Conservation (phyloP, 2,329 filamentous ascomycete genomes). For the Lecanicillium sp. region DNA sequence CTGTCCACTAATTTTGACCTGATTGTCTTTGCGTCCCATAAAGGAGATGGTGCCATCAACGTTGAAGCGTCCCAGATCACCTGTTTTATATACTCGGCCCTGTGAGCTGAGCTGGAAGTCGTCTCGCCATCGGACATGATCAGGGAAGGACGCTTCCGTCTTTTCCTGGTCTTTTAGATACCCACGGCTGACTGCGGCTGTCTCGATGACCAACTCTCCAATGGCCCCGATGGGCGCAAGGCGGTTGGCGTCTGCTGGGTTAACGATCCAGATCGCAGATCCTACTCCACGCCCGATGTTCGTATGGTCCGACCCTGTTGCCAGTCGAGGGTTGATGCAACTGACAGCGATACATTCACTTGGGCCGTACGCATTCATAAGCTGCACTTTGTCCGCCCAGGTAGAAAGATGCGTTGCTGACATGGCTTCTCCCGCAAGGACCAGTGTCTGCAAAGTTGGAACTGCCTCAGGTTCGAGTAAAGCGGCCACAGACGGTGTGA, state of each 20-base stretch:
- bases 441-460: neutral
- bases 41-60: constrained; percentile 28
- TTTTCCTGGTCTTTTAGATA: constrained; percentile 9
- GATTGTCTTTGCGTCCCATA: constrained; percentile 43
- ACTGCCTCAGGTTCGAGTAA: neutral
- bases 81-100: constrained; percentile 14
- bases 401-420: neutral
- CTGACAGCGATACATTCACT: constrained; percentile 3
- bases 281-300: constrained; percentile 9
- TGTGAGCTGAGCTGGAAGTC: neutral
- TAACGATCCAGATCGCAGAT: constrained; percentile 5
- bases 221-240: constrained; percentile 10
- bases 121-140: constrained; percentile 1
- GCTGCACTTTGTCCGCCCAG: neutral
- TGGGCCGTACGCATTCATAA: constrained; percentile 7
- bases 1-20: constrained; percentile 49
- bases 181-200: constrained; percentile 10
- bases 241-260: constrained; percentile 2
- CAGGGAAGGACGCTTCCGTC: constrained; percentile 16
- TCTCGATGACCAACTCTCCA: constrained; percentile 14
- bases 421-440: constrained; percentile 1
- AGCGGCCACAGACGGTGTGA: constrained; percentile 5
- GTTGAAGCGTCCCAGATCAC: constrained; percentile 18
- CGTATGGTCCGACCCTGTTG: neutral
- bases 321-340: neutral